Conservation (phyloP, 108 stramenopile genomes). For the Cyclotella baltica region DNA sequence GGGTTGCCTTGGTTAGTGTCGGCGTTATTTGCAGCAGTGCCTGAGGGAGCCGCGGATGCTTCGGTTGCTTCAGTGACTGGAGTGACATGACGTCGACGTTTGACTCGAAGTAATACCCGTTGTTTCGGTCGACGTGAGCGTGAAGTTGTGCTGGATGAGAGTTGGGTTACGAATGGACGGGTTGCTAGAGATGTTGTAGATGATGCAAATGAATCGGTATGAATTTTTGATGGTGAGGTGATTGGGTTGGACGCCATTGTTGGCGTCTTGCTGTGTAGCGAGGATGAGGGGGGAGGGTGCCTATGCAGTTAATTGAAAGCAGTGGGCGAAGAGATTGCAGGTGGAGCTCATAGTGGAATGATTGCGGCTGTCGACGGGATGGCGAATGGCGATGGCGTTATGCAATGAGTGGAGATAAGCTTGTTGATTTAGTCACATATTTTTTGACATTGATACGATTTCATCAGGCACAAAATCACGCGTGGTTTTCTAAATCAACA, state of each 20-base stretch:
- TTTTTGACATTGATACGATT: too few relatives aligned
- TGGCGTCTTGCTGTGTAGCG: too few relatives aligned
- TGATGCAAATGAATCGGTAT: background rate
- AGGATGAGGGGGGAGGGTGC: too few relatives aligned
- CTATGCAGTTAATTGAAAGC: too few relatives aligned
- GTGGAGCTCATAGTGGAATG: too few relatives aligned
- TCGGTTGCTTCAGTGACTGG: background rate
- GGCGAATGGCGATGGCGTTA: too few relatives aligned
- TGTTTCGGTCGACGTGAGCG: background rate
- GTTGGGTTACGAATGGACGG: background rate
- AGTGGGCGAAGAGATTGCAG: too few relatives aligned
- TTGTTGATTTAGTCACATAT: too few relatives aligned
- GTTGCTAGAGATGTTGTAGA: background rate
- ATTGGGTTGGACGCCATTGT: background rate
- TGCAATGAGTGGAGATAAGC: too few relatives aligned
- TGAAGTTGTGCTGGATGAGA: background rate
- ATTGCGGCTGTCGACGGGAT: too few relatives aligned
- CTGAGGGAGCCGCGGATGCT: background rate
- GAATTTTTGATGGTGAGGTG: background rate
- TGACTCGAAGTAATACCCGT: constrained; percentile 32
- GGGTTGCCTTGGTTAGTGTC: background rate
- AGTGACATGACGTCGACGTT: background rate
- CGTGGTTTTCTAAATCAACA: too few relatives aligned
- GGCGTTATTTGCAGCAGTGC: background rate
- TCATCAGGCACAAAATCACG: too few relatives aligned